These are phyloP conservation scores for Auricularia heimuer DNA, from an alignment of 768 basidiomycete genomes.

Conservation along the genomic window DNA sequence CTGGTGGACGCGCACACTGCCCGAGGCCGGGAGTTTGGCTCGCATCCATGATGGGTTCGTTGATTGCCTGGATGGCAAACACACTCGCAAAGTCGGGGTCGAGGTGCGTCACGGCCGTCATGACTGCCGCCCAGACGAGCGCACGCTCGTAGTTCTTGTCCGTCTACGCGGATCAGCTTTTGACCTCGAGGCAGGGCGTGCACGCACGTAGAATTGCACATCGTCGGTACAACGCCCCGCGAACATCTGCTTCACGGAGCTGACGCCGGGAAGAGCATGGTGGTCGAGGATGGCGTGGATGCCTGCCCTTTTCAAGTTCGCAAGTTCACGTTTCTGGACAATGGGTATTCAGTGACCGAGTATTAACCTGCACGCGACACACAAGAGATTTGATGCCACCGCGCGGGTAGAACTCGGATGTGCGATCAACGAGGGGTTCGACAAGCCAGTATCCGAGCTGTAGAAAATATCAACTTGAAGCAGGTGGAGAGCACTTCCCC, in stretches of 20 bases:
- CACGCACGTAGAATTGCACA: constrained; percentile 63
- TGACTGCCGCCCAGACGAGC: constrained; percentile 71
- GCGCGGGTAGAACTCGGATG: constrained; percentile 52
- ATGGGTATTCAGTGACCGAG: not conserved
- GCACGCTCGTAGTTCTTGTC: constrained; percentile 66
- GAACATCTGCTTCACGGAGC: constrained; percentile 50
- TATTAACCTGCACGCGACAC: constrained; percentile 11
- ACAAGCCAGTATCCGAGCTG: constrained; percentile 80
- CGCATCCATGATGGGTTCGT: constrained; percentile 72
- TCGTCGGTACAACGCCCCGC: constrained; percentile 51
- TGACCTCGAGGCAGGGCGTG: not conserved
- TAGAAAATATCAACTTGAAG: no score
- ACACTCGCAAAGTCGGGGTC: constrained; percentile 57
- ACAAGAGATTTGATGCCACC: constrained; percentile 63
- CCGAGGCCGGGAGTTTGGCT: constrained; percentile 57
- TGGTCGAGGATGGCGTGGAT: constrained; percentile 62
- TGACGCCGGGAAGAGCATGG: constrained; percentile 64
- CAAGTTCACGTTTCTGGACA: constrained; percentile 49
- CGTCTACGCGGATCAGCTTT: constrained; percentile 32
- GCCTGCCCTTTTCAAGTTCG: constrained; percentile 48
- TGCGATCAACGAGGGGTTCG: constrained; percentile 56
- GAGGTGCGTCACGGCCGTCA: constrained; percentile 62
- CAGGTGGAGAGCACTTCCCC: no score
- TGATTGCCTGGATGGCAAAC: constrained; percentile 64
- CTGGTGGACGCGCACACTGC: constrained; percentile 37